These are phyloP conservation scores for Phytophthora lateralis DNA, from an alignment of 352 stramenopile genomes.

Conservation along the genomic window DNA sequence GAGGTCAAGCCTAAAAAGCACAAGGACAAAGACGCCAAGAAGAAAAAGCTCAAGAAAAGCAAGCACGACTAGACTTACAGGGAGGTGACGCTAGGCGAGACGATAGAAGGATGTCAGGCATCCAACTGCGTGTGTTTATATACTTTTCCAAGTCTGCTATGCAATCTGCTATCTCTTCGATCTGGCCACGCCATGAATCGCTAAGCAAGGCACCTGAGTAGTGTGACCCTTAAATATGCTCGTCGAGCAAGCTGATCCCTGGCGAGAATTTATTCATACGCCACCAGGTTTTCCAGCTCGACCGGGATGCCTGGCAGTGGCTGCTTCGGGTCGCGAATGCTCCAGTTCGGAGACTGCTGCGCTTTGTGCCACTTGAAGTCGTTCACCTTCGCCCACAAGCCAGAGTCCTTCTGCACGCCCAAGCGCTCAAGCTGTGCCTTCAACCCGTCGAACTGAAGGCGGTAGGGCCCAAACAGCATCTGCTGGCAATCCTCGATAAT, in stretches of 20 bases:
- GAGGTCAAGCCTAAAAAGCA: constrained; percentile 37
- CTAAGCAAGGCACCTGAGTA: not conserved
- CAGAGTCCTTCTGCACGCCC: constrained; percentile 56
- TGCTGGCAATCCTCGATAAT: constrained; percentile 92
- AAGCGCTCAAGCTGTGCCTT: constrained; percentile 64
- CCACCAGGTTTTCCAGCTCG: constrained; percentile 39
- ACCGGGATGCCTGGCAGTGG: constrained; percentile 43
- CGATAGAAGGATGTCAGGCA: constrained; percentile 30
- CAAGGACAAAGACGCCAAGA: constrained; percentile 43
- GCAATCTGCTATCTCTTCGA: constrained; percentile 16
- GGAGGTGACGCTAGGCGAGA: constrained; percentile 8
- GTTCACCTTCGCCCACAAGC: constrained; percentile 89
- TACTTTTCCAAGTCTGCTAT: constrained; percentile 28
- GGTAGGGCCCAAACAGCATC: constrained; percentile 83
- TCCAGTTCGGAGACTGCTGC: constrained; percentile 90
- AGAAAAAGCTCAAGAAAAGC: constrained; percentile 59
- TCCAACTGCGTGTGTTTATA: constrained; percentile 39
- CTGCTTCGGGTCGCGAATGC: constrained; percentile 57
- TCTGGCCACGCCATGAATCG: not conserved
- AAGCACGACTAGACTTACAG: constrained; percentile 53
- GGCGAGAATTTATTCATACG: constrained; percentile 36
- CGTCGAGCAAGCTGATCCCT: not conserved
- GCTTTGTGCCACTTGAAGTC: constrained; percentile 93
- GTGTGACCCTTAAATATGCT: constrained; percentile 28
- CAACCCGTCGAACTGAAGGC: constrained; percentile 65